These are phyloP conservation scores for Jackrogersella minutella DNA, from an alignment of 495 filamentous ascomycete species.

Conservation along the genomic window DNA sequence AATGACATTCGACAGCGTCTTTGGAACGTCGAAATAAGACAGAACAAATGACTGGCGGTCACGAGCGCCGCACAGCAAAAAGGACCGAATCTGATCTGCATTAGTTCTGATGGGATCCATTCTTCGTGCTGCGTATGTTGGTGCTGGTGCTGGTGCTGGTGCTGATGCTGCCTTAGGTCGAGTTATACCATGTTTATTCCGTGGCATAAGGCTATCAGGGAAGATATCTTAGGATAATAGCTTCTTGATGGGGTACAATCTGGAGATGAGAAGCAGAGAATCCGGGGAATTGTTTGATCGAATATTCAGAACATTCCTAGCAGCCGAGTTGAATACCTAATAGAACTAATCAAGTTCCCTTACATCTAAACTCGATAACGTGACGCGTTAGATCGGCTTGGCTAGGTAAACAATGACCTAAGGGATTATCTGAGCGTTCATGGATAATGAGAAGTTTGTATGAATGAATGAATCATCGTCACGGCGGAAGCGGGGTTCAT, in stretches of 20 bases:
- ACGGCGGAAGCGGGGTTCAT: conserved; percentile 19
- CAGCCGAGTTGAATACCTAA: neutral
- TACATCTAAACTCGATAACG: conserved; percentile 16
- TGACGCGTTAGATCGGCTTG: conserved; percentile 24
- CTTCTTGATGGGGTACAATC: neutral
- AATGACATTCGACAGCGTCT: conserved; percentile 4
- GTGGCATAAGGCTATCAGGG: conserved; percentile 14
- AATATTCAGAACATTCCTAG: neutral
- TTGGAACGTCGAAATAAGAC: conserved; percentile 19
- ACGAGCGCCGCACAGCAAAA: conserved; percentile 32
- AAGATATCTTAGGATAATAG: conserved; percentile 6
- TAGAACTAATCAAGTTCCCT: conserved; percentile 6
- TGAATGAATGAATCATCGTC: conserved; percentile 21
- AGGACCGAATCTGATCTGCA: conserved; percentile 40
- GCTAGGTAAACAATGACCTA: conserved; percentile 18
- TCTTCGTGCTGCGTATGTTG: conserved; percentile 16
- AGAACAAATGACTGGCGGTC: conserved; percentile 26
- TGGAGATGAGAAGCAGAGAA: neutral
- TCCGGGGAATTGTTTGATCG: conserved; percentile 9
- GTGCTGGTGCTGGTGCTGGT: neutral
- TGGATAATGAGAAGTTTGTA: conserved; percentile 1
- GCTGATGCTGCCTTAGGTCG: neutral
- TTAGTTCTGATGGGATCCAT: conserved; percentile 22
- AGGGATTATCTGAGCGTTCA: neutral
- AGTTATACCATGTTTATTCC: conserved; percentile 12